Percentiles rank a stretch among this genome's conserved stretches.
Evolutionary conservation across 768 basidiomycete genomes (phyloP).

Genomic region (Symmetrospora coprosmae): DNA sequence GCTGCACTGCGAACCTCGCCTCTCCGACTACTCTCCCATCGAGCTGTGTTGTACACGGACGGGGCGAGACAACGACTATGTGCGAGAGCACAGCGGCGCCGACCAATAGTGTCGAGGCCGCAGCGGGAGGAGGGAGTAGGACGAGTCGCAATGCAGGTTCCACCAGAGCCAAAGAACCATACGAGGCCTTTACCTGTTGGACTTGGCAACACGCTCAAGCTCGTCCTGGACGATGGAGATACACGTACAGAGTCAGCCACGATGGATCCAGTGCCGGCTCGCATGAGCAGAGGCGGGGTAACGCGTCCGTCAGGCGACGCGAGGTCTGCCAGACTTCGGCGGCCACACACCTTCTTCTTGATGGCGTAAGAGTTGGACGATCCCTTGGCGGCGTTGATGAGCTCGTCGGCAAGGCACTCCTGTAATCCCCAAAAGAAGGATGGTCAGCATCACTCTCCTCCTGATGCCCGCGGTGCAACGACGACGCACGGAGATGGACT

Average conservation of each 20-base stretch:
- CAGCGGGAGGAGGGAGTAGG: background rate
- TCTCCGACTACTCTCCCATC: too few species aligned
- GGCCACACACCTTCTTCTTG: slow-evolving; percentile 46
- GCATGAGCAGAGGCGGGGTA: background rate
- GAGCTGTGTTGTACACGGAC: too few species aligned
- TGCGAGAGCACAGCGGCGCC: too few species aligned
- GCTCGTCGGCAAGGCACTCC: slow-evolving; percentile 69
- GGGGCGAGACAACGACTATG: too few species aligned
- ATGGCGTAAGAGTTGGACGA: slow-evolving; percentile 99
- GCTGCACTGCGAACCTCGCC: too few species aligned
- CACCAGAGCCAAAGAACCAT: background rate
- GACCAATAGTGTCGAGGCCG: too few species aligned
- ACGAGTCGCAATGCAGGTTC: background rate
- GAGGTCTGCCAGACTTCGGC: background rate
- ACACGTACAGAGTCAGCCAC: too few species aligned
- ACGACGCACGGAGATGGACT: slow-evolving; percentile 67
- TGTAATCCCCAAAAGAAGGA: background rate
- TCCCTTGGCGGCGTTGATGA: slow-evolving; percentile 99
- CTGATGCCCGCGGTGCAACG: background rate
- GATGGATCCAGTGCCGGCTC: background rate
- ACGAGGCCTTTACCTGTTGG: slow-evolving; percentile 70
- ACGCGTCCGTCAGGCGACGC: background rate
- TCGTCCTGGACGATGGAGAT: slow-evolving; percentile 83
- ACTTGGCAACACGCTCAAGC: slow-evolving; percentile 99
- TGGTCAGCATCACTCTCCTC: background rate